Evolutionary conservation across 1,284 basidiomycete species (phyloP), one percentile per base, ranked within the genome.

Genomic region (Ustilago crameri): DNA sequence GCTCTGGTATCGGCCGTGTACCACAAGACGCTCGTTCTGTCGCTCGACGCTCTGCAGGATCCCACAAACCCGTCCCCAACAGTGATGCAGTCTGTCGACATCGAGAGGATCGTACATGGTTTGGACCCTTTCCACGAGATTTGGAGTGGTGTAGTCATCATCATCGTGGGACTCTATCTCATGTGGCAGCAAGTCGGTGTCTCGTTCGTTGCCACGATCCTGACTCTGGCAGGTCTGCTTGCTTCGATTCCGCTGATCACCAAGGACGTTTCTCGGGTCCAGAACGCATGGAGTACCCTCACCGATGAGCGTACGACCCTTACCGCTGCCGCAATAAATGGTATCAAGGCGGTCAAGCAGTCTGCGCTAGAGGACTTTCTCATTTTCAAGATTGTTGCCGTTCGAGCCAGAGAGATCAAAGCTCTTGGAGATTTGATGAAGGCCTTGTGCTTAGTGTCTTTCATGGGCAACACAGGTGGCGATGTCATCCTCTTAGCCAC

Each of bases 271-370:
- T 51, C 47, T 10, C 35, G 18, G 1, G 18, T 20, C 4, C 76
- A 79, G 38, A 46, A 46, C 14, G 24, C n/a, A 4, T 79, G 76
- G 76, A 69, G 67, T 30, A 24, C 30, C 23, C 32, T 41, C 30
- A 79, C 74, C 9, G 76, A 79, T 27, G 40, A 45, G 18, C 59
- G 76, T 9, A 62, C 75, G 8, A 57, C 48, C 23, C 52, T 75
- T 14, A 48, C 55, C 38, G 57, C 51, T 9, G 69, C 65, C 18
- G 56, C 55, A 17, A 51, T 78, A 22, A 49, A 45, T 12, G 56
- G 62, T 17, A 76, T 76, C 45, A 70, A 68, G 35, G 74, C 69
- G 7, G 52, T 79, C 58, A 79, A 79, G 37, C 52, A 68, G 43
- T 51, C 61, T 20, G 77, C 73, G 3, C 60, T 68, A n/a, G 76